These are phyloP conservation scores for Gossypium anomalum DNA, from an alignment of 345 rosid species.

Conservation along the genomic window DNA sequence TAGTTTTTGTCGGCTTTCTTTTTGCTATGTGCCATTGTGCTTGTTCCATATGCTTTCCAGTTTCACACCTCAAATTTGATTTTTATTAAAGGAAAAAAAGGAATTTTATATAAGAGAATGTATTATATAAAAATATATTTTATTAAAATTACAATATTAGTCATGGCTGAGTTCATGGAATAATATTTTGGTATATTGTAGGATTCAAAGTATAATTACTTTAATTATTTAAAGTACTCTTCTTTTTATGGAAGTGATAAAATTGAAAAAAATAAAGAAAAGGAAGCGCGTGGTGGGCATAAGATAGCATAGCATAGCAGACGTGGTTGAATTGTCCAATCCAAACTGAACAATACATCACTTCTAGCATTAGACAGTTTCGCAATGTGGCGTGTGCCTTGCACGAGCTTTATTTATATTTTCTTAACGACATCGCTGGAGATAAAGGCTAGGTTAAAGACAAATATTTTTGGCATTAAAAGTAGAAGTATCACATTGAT, in stretches of 20 bases:
- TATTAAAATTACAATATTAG: too few relatives aligned
- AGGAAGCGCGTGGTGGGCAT: constrained; percentile 16
- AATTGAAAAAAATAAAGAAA: too few relatives aligned
- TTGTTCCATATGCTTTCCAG: neutral
- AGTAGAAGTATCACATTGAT: too few relatives aligned
- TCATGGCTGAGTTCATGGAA: too few relatives aligned
- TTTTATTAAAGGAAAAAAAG: neutral
- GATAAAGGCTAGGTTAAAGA: too few relatives aligned
- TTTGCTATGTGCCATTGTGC: constrained; percentile 15
- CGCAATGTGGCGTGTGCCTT: neutral
- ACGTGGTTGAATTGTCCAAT: neutral
- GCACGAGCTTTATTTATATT: neutral
- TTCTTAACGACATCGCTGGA: neutral
- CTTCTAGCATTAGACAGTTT: neutral
- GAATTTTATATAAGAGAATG: too few relatives aligned
- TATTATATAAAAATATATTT: too few relatives aligned
- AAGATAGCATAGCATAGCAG: neutral
- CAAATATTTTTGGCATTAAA: too few relatives aligned
- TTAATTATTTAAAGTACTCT: too few relatives aligned
- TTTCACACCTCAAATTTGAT: neutral
- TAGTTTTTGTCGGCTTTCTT: constrained; percentile 13
- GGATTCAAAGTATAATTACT: neutral
- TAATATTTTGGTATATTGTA: too few relatives aligned
- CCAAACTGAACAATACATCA: neutral
- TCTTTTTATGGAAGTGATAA: too few relatives aligned